Evolutionary conservation across 1,284 basidiomycete genomes (phyloP).

Genomic region (Vanrija sp.): DNA sequence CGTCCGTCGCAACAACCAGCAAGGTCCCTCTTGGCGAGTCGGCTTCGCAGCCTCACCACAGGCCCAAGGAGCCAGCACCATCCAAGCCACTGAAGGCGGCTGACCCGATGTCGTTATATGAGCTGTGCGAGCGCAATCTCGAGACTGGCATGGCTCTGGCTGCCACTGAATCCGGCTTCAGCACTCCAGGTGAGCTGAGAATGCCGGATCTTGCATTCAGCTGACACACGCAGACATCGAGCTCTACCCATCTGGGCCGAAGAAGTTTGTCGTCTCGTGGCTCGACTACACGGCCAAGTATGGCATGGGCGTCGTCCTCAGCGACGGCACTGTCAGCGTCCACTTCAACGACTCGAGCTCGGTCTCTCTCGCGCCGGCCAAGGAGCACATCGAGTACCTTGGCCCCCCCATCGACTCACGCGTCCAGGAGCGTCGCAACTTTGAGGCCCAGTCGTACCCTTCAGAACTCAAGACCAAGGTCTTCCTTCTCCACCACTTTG

Average conservation of each 20-base stretch:
- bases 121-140: slow-evolving; percentile 58
- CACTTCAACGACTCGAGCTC: slow-evolving; percentile 94
- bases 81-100: not conserved
- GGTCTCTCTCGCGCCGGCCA: slow-evolving; percentile 76
- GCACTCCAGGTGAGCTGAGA: slow-evolving; percentile 52
- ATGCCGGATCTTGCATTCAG: too few relatives aligned
- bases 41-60: not conserved
- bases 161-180: slow-evolving; percentile 35
- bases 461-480: slow-evolving; percentile 76
- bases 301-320: slow-evolving; percentile 95
- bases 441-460: slow-evolving; percentile 37
- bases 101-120: slow-evolving; percentile 1
- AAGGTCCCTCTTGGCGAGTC: not conserved
- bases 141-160: slow-evolving; percentile 65
- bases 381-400: slow-evolving; percentile 84
- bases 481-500: slow-evolving; percentile 86
- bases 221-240: slow-evolving; percentile 19
- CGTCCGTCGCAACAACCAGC: not conserved
- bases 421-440: slow-evolving; percentile 38
- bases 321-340: slow-evolving; percentile 89
- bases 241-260: slow-evolving; percentile 59
- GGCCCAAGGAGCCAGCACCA: slow-evolving; percentile 3
- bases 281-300: slow-evolving; percentile 98
- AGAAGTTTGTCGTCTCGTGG: slow-evolving; percentile 93
- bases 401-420: slow-evolving; percentile 23